Evolutionary conservation across 768 basidiomycete species (phyloP).

Genomic region (Mycena indigotica): DNA sequence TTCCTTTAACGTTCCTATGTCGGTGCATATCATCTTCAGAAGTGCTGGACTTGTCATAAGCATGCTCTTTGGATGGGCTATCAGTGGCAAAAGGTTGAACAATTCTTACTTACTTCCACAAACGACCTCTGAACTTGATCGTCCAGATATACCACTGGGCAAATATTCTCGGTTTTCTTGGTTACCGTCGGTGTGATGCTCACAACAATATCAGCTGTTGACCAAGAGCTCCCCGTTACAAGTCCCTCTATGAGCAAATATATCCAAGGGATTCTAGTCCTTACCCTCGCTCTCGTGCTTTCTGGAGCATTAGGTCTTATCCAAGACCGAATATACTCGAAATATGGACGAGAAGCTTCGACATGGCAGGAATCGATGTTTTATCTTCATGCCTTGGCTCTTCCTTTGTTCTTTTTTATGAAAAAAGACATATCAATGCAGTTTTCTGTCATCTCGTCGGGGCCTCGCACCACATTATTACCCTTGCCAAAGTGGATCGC

Average conservation of each 20-base stretch:
- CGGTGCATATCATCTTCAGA: slow-evolving; percentile 92
- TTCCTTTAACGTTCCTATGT: slow-evolving; percentile 82
- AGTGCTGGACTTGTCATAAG: slow-evolving; percentile 85
- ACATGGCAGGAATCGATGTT: slow-evolving; percentile 92
- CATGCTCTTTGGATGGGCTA: slow-evolving; percentile 75
- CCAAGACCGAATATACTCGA: slow-evolving; percentile 77
- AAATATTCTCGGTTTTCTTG: slow-evolving; percentile 75
- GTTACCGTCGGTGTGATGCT: slow-evolving; percentile 79
- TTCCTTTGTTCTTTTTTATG: slow-evolving; percentile 75
- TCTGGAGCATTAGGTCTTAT: slow-evolving; percentile 80
- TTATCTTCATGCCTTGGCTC: slow-evolving; percentile 80
- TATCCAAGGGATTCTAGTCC: slow-evolving; percentile 69
- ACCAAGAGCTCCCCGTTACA: slow-evolving; percentile 14
- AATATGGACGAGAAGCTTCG: slow-evolving; percentile 24
- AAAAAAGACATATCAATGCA: slow-evolving; percentile 54
- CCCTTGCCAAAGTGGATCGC: slow-evolving; percentile 6
- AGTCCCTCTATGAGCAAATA: slow-evolving; percentile 47
- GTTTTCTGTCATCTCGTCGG: slow-evolving; percentile 42
- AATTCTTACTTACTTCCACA: not conserved
- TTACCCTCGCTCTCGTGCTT: slow-evolving; percentile 76
- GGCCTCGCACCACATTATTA: slow-evolving; percentile 36
- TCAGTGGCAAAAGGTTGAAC: slow-evolving; percentile 64
- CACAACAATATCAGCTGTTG: slow-evolving; percentile 74
- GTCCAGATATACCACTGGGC: slow-evolving; percentile 61
- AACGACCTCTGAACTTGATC: slow-evolving; percentile 7